phyloP scores from a whole-genome alignment of 2,329 filamentous ascomycete genomes.

The Phialemoniopsis sp. region DNA sequence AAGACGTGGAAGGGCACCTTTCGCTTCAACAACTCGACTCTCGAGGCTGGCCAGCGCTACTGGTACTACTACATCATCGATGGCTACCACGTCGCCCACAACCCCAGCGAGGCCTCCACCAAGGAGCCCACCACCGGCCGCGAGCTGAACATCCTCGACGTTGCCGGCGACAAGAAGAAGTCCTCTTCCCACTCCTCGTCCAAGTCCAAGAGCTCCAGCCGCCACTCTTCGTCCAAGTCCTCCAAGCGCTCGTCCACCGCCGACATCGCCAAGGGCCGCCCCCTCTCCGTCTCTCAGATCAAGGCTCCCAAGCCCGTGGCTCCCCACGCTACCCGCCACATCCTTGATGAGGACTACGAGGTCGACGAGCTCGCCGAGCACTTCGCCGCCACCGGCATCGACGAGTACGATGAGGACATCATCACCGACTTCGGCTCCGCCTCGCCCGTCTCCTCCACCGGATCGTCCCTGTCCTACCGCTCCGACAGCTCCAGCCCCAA shows the following conservation, averaged over 20 bases:
- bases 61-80: constrained; percentile 99
- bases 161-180: constrained; percentile 57
- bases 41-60: constrained; percentile 88
- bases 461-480: constrained; percentile 67
- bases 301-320: constrained; percentile 85
- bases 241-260: constrained; percentile 43
- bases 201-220: constrained; percentile 39
- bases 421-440: constrained; percentile 49
- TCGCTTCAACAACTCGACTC: constrained; percentile 83
- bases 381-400: constrained; percentile 60
- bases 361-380: constrained; percentile 75
- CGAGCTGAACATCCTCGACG: constrained; percentile 95
- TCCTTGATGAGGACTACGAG: constrained; percentile 77
- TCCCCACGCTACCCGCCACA: constrained; percentile 81
- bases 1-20: constrained; percentile 97
- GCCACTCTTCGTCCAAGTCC: constrained; percentile 29
- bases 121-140: constrained; percentile 95
- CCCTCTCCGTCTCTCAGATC: constrained; percentile 85
- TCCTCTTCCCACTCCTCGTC: constrained; percentile 37
- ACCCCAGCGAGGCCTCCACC: constrained; percentile 83
- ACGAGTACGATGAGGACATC: constrained; percentile 47
- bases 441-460: constrained; percentile 61
- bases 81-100: constrained; percentile 96
- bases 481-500: constrained; percentile 72
- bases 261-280: constrained; percentile 83